Percentiles rank a stretch among this genome's conserved stretches.
Conservation (phyloP, 441 rosid species). For the Codiaeum variegatum region DNA sequence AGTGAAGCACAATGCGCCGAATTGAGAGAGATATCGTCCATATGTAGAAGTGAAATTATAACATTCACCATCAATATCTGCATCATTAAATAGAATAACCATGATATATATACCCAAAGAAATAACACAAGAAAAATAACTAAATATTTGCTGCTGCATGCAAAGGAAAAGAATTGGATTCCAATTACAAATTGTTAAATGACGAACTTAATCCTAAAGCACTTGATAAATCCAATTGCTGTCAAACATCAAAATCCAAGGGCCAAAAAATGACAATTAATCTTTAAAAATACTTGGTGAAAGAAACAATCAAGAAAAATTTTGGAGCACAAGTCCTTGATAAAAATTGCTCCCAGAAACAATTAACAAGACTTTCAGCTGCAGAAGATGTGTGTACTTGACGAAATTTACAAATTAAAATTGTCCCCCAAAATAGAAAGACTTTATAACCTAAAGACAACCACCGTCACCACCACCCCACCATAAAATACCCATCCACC, state of each 20-base stretch:
- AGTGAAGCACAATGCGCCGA: constrained; percentile 51
- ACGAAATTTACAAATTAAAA: not conserved
- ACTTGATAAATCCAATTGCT: not conserved
- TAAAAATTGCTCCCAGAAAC: not conserved
- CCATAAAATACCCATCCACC: not conserved
- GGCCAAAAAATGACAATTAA: not conserved
- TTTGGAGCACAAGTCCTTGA: not conserved
- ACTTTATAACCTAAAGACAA: not conserved
- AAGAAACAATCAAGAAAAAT: not conserved
- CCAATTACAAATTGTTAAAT: not conserved
- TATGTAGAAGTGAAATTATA: constrained; percentile 81
- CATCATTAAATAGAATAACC: constrained; percentile 32
- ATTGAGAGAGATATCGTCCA: constrained; percentile 78
- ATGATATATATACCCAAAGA: constrained; percentile 29
- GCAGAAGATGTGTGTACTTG: not conserved
- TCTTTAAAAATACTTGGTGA: not conserved
- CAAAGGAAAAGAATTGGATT: not conserved
- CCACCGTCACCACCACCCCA: not conserved
- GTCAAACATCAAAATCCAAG: not conserved
- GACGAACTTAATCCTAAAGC: not conserved
- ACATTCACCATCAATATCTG: constrained; percentile 95
- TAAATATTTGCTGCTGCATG: not conserved
- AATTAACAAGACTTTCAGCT: not conserved
- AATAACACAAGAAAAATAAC: constrained; percentile 5
- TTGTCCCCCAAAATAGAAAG: not conserved